Evolutionary conservation across 768 basidiomycete genomes (phyloP).

Genomic region (Kwoniella dejecticola): DNA sequence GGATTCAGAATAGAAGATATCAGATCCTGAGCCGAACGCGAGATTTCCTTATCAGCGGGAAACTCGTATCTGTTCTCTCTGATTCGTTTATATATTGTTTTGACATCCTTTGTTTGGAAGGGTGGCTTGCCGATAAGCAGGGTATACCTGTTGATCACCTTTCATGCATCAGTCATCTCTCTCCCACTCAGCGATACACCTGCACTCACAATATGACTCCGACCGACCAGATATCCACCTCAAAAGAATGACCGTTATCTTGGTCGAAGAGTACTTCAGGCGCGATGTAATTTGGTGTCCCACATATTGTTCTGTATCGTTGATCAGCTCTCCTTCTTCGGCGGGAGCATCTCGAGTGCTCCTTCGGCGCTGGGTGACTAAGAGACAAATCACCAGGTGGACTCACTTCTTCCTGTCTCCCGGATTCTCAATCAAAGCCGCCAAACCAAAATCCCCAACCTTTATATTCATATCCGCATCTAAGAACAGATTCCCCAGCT

Average conservation of each 20-base stretch:
- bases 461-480: constrained; percentile 90
- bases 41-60: constrained; percentile 73
- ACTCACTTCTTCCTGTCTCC: constrained; percentile 89
- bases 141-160: constrained; percentile 65
- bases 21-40: constrained; percentile 71
- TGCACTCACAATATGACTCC: constrained; percentile 76
- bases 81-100: constrained; percentile 95
- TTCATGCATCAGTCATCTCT: background rate
- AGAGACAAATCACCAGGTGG: background rate
- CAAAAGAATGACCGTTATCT: constrained; percentile 94
- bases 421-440: constrained; percentile 92
- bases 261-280: constrained; percentile 95
- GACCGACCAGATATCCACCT: constrained; percentile 97
- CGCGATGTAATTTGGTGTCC: constrained; percentile 96
- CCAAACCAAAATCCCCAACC: constrained; percentile 95
- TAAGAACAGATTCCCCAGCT: constrained; percentile 91
- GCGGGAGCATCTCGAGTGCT: background rate
- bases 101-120: constrained; percentile 98
- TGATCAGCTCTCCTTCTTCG: background rate
- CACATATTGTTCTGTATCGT: constrained; percentile 75
- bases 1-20: constrained; percentile 82
- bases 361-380: background rate
- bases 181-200: background rate
- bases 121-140: constrained; percentile 92
- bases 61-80: constrained; percentile 92